Conservation (phyloP, 164 flowering plant species). For the Stephania japonica region DNA sequence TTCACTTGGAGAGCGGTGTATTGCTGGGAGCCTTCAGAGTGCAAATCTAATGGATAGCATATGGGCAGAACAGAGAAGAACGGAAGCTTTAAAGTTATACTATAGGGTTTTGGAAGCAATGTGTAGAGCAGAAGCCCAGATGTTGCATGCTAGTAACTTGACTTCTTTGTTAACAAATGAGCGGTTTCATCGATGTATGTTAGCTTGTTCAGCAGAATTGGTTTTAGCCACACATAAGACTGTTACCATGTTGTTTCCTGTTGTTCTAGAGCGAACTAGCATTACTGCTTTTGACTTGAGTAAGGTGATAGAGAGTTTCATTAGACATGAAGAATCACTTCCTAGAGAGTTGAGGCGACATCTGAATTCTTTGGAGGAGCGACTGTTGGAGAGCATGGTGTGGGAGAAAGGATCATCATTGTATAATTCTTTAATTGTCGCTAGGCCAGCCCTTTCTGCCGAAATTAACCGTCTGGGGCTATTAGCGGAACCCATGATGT, state of each 20-base stretch:
- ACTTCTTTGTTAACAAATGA: slow-evolving; percentile 83
- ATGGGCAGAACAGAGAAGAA: slow-evolving; percentile 90
- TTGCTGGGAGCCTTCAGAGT: slow-evolving; percentile 43
- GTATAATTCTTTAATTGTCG: slow-evolving; percentile 90
- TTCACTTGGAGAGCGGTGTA: slow-evolving; percentile 49
- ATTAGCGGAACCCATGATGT: slow-evolving; percentile 95
- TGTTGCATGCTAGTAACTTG: slow-evolving; percentile 63
- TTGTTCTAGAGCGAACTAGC: slow-evolving; percentile 87
- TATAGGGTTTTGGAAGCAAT: slow-evolving; percentile 87
- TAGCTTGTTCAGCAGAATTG: slow-evolving; percentile 93
- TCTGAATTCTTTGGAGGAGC: slow-evolving; percentile 88
- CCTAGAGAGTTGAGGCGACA: slow-evolving; percentile 92
- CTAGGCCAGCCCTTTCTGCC: slow-evolving; percentile 57
- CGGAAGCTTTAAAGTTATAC: slow-evolving; percentile 79
- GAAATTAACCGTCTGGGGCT: slow-evolving; percentile 73
- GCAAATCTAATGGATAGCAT: slow-evolving; percentile 71
- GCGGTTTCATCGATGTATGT: slow-evolving; percentile 98
- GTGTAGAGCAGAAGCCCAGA: slow-evolving; percentile 82
- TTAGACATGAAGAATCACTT: slow-evolving; percentile 88
- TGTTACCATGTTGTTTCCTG: slow-evolving; percentile 86
- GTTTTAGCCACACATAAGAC: slow-evolving; percentile 96
- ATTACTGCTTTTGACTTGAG: slow-evolving; percentile 99
- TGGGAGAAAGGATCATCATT: slow-evolving; percentile 98
- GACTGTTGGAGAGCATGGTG: slow-evolving; percentile 89
- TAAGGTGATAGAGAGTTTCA: slow-evolving; percentile 96